phyloP scores from a whole-genome alignment of 768 basidiomycete genomes.

The Clitopilus passeckerianus region DNA sequence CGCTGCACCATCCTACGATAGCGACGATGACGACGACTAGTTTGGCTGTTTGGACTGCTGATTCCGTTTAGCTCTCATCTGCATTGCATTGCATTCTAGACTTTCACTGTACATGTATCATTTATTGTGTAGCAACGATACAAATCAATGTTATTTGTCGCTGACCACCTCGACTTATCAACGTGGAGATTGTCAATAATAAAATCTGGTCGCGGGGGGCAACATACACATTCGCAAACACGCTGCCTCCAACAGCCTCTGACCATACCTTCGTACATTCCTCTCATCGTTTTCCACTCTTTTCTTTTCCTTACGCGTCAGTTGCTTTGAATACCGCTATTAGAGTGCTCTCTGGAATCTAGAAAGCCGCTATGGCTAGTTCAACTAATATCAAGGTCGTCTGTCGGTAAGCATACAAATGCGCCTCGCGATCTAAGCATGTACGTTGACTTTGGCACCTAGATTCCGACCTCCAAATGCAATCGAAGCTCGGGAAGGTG shows the following conservation, averaged over 20 bases:
- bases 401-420: slow-evolving; percentile 71
- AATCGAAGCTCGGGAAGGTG: slow-evolving; percentile 82
- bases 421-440: slow-evolving; percentile 1
- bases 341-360: background rate
- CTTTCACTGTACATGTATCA: background rate
- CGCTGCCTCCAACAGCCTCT: slow-evolving; percentile 3
- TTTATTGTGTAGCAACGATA: background rate
- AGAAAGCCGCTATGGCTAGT: slow-evolving; percentile 49
- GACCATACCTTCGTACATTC: slow-evolving; percentile 8
- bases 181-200: background rate
- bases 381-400: slow-evolving; percentile 97
- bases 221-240: slow-evolving; percentile 12
- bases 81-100: background rate
- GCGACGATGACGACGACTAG: slow-evolving; percentile 39
- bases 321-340: background rate
- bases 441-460: slow-evolving; percentile 10
- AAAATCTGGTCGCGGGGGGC: slow-evolving; percentile 19
- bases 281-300: slow-evolving; percentile 4
- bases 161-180: background rate
- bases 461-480: slow-evolving; percentile 96
- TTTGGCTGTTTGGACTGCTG: background rate
- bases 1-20: slow-evolving; percentile 36
- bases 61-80: background rate
- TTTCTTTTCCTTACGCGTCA: slow-evolving; percentile 8
- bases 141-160: background rate